These are phyloP conservation scores for Anisodus acutangulus DNA, from an alignment of 257 asterid species.

Conservation along the genomic window DNA sequence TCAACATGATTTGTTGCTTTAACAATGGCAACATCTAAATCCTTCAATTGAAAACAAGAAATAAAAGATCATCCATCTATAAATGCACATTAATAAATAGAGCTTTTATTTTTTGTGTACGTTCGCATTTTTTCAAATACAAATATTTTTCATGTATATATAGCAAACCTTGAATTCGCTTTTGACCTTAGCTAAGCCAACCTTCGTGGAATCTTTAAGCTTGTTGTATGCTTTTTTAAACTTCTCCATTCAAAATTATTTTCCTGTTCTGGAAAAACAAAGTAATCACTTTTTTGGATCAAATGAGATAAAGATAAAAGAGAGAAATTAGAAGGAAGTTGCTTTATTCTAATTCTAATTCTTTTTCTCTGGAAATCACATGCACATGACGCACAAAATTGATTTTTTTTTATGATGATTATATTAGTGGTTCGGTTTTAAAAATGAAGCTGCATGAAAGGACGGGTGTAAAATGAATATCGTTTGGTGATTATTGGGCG, in stretches of 20 bases:
- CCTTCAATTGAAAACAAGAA: conserved; percentile 48
- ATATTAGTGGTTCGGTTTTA: neutral
- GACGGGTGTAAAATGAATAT: conserved; percentile 18
- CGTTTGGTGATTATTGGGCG: too few relatives aligned
- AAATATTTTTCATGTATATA: neutral
- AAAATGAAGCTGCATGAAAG: conserved; percentile 14
- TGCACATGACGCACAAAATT: conserved; percentile 19
- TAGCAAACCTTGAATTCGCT: conserved; percentile 80
- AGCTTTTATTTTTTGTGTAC: neutral
- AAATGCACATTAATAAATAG: neutral
- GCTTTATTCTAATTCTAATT: neutral
- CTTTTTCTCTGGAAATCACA: neutral
- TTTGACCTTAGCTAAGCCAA: conserved; percentile 94
- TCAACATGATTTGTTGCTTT: conserved; percentile 91
- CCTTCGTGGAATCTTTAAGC: conserved; percentile 89
- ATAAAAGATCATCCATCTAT: conserved; percentile 16
- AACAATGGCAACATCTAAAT: conserved; percentile 84
- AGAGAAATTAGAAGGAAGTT: conserved; percentile 38
- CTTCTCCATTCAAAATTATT: conserved; percentile 61
- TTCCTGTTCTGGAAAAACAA: neutral
- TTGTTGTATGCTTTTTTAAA: conserved; percentile 88
- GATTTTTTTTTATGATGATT: neutral
- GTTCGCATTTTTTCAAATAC: neutral
- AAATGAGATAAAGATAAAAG: conserved; percentile 33
- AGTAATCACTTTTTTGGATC: conserved; percentile 20